phyloP scores from a whole-genome alignment of 768 basidiomycete species.

The Russula sp. region DNA sequence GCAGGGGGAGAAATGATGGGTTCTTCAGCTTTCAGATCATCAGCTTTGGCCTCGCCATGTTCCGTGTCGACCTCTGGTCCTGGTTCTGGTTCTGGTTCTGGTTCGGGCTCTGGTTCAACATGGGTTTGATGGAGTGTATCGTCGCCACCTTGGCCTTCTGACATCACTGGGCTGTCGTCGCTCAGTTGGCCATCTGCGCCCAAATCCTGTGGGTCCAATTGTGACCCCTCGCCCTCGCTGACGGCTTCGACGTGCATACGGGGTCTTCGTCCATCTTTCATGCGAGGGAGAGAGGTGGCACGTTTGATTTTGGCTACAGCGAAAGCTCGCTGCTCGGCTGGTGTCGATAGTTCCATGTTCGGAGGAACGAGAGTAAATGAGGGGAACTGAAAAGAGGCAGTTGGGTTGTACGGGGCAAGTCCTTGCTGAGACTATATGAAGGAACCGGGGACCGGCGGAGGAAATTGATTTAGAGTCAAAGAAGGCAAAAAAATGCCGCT shows the following conservation, averaged over 20 bases:
- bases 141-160: conserved; percentile 7
- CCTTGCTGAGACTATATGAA: conserved; percentile 17
- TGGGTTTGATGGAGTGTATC: neutral
- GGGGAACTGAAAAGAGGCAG: conserved; percentile 1
- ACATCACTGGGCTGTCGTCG: conserved; percentile 12
- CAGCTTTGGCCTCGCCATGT: conserved; percentile 13
- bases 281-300: conserved; percentile 84
- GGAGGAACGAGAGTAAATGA: neutral
- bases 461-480: conserved; percentile 4
- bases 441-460: conserved; percentile 7
- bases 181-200: conserved; percentile 6
- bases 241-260: conserved; percentile 80
- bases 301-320: conserved; percentile 88
- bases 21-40: conserved; percentile 25
- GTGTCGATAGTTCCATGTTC: conserved; percentile 35
- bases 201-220: conserved; percentile 28
- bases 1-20: conserved; percentile 18
- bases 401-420: neutral
- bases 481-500: neutral
- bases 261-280: conserved; percentile 85
- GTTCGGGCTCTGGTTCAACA: conserved; percentile 7
- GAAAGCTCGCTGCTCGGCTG: conserved; percentile 75
- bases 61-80: conserved; percentile 11
- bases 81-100: neutral
- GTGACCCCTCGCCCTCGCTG: conserved; percentile 69